Percentiles rank a stretch among this genome's conserved stretches.
phyloP scores from a whole-genome alignment of 2,329 filamentous ascomycete species.

The Hypoxylon sp. region DNA sequence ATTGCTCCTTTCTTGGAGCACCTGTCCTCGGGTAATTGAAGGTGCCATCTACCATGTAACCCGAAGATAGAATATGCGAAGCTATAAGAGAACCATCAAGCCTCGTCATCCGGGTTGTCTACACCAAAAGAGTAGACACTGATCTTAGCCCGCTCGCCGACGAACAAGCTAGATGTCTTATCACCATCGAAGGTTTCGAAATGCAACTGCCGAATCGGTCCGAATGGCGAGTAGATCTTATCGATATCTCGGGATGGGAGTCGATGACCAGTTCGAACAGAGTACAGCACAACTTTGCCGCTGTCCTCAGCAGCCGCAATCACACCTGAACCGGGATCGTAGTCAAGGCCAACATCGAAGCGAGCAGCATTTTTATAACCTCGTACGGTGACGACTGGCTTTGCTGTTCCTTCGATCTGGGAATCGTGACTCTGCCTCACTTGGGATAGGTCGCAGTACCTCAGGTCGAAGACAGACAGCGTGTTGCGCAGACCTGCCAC shows the following conservation, averaged over 20 bases:
- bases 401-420: constrained; percentile 35
- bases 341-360: constrained; percentile 67
- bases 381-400: constrained; percentile 64
- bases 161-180: constrained; percentile 63
- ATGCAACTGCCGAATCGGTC: constrained; percentile 61
- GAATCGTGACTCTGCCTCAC: constrained; percentile 17
- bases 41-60: background rate
- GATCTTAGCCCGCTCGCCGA: constrained; percentile 58
- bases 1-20: background rate
- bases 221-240: constrained; percentile 19
- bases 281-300: constrained; percentile 65
- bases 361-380: constrained; percentile 66
- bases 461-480: constrained; percentile 71
- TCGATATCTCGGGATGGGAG: constrained; percentile 53
- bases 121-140: constrained; percentile 63
- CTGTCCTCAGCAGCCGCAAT: constrained; percentile 70
- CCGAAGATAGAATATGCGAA: background rate
- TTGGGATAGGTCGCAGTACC: constrained; percentile 54
- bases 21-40: background rate
- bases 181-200: constrained; percentile 65
- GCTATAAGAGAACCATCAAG: constrained; percentile 38
- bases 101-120: constrained; percentile 55
- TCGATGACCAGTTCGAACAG: constrained; percentile 61
- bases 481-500: constrained; percentile 65
- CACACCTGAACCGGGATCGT: constrained; percentile 62